Percentiles rank a stretch among this genome's conserved stretches.
Conservation (phyloP, 1,139 yeast genomes). For the Yamadazyma dushanensis region DNA sequence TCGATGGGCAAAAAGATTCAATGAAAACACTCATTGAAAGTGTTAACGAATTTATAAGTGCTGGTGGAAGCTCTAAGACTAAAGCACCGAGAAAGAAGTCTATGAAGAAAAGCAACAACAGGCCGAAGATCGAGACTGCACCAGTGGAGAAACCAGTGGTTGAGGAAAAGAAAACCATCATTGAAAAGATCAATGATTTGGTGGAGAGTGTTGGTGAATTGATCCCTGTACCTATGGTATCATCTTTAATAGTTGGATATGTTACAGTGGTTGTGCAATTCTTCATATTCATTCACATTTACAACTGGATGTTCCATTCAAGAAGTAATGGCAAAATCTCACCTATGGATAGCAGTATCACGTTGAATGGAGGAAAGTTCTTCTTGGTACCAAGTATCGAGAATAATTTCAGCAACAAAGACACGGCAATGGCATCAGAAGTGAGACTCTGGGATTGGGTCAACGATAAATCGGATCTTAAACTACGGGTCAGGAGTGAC, state of each 20-base stretch:
- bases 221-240: slow-evolving; percentile 31
- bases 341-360: slow-evolving; percentile 14
- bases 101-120: slow-evolving; percentile 18
- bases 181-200: slow-evolving; percentile 22
- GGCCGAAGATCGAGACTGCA: slow-evolving; percentile 13
- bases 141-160: slow-evolving; percentile 13
- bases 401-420: slow-evolving; percentile 35
- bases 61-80: slow-evolving; percentile 12
- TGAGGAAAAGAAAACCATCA: slow-evolving; percentile 4
- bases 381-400: slow-evolving; percentile 48
- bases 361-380: slow-evolving; percentile 44
- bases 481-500: slow-evolving; percentile 13
- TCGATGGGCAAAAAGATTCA: slow-evolving; percentile 83
- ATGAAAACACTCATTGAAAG: slow-evolving; percentile 61
- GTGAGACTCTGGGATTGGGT: slow-evolving; percentile 82
- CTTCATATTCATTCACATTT: slow-evolving; percentile 10
- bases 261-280: slow-evolving; percentile 19
- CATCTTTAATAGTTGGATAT: slow-evolving; percentile 26
- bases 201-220: slow-evolving; percentile 29
- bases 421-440: slow-evolving; percentile 51
- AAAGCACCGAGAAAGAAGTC: slow-evolving; percentile 14
- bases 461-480: slow-evolving; percentile 42
- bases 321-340: background rate
- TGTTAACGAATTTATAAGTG: slow-evolving; percentile 46
- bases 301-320: slow-evolving; percentile 8